phyloP scores from a whole-genome alignment of 495 filamentous ascomycete species.

The Viridothelium virens region DNA sequence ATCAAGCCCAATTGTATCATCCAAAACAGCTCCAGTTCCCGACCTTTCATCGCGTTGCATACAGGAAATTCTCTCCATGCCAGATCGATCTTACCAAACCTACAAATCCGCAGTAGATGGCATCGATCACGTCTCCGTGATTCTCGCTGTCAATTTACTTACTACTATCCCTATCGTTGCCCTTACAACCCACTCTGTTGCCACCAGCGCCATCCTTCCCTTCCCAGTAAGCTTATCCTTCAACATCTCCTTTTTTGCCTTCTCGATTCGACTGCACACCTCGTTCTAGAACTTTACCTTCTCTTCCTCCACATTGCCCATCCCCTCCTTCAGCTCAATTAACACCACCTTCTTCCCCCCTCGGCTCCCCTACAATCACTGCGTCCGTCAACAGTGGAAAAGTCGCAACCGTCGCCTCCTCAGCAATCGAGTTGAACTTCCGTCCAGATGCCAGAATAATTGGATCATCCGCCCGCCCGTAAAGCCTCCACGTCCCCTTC shows the following conservation, averaged over 20 bases:
- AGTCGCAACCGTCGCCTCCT: not conserved
- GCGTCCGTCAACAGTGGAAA: not conserved
- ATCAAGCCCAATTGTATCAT: too few species aligned
- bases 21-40: too few species aligned
- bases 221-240: conserved; percentile 7
- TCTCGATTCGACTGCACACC: conserved; percentile 9
- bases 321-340: conserved; percentile 16
- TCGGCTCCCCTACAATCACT: conserved; percentile 1
- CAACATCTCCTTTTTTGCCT: conserved; percentile 15
- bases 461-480: not conserved
- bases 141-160: not conserved
- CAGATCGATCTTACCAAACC: not conserved
- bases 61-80: not conserved
- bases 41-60: too few species aligned
- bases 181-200: not conserved
- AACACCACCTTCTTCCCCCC: conserved; percentile 14
- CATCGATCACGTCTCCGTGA: not conserved
- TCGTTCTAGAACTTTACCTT: conserved; percentile 19
- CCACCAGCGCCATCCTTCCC: not conserved
- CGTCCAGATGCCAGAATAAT: conserved; percentile 1
- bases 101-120: too few species aligned
- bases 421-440: not conserved
- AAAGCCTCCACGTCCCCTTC: not conserved
- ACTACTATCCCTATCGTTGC: not conserved
- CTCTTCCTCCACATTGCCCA: conserved; percentile 22